Percentiles rank a stretch among this genome's conserved stretches.
Evolutionary conservation across 805 yeast species (phyloP).

Genomic region (Yarrowia sp.): DNA sequence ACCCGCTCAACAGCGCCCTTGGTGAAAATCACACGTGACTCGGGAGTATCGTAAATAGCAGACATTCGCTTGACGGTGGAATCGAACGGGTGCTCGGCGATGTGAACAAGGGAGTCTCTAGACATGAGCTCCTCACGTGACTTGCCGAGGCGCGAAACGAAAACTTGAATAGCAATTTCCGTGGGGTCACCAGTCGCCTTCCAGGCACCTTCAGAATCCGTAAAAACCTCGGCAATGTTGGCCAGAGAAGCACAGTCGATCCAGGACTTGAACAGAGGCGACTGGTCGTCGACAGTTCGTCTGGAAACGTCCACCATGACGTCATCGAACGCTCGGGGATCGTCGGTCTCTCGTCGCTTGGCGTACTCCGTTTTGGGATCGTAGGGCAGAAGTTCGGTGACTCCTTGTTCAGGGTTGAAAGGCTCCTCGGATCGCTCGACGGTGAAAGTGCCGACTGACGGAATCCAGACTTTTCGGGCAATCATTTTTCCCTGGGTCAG

Average conservation of each 20-base stretch:
- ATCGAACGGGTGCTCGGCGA: conserved; percentile 75
- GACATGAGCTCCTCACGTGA: conserved; percentile 52
- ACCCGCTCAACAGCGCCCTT: conserved; percentile 83
- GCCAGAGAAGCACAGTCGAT: conserved; percentile 74
- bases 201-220: conserved; percentile 58
- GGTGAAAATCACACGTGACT: conserved; percentile 52
- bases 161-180: conserved; percentile 85
- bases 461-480: conserved; percentile 72
- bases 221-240: conserved; percentile 68
- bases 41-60: conserved; percentile 55
- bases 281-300: conserved; percentile 7
- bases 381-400: conserved; percentile 48
- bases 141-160: conserved; percentile 62
- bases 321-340: conserved; percentile 40
- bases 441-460: conserved; percentile 63
- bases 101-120: conserved; percentile 52
- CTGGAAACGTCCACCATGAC: conserved; percentile 1
- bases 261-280: conserved; percentile 57
- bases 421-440: conserved; percentile 66
- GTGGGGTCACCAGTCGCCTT: conserved; percentile 89
- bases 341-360: conserved; percentile 40
- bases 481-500: conserved; percentile 82
- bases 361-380: conserved; percentile 43
- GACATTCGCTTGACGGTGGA: conserved; percentile 78
- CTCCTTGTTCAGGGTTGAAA: conserved; percentile 68